Evolutionary conservation across 2,329 filamentous ascomycete species (phyloP), one percentile per base, ranked within the genome.

Genomic region (Calonectria pteridis): DNA sequence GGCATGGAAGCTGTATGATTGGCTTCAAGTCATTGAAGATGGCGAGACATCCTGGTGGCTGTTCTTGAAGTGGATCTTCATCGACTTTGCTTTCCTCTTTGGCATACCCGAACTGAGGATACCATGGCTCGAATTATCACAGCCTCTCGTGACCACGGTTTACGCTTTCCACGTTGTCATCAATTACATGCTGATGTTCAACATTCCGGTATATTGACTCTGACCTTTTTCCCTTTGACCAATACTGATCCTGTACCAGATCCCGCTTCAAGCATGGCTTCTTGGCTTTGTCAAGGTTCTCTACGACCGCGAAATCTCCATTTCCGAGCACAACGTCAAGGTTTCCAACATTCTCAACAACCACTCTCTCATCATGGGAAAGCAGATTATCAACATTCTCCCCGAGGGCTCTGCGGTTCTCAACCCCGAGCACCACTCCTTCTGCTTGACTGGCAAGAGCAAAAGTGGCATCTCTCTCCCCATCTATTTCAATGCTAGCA

Each of bases 301-400:
- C 65, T 98, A 97, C 86, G 96, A 98, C 83, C 93, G 95, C 81
- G 97, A 99, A 85, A 86, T 98, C 74, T 95, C 96, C 66, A 94
- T 99, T 77, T 97, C 95, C n/a, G 97, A 98, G 84, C 93, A 94
- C 77, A 95, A 93, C 81, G 96, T 99, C 82, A 98, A 98, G 82
- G 92, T 96, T 20, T 94, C 93, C 33, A 93, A 91, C 75, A 96
- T 99, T 76, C 88, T 98, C 74, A 95, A 98, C 83, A 98, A 98
- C 83, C 91, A 95, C 37, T 98, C 96, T 28, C 90, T 98, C 81
- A 98, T 99, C 76, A 90, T 98, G 86, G 97, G 97, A 81, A 97
- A 95, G 84, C 96, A 98, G 86, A 98, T 98, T 79, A 96, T 99
- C 84, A 97, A 99, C 83, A 98, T 99, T 81, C 88, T 99, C 69